Base-by-base conservation (phyloP, 2,329 filamentous ascomycete species). In the Seiridium cupressi region DNA sequence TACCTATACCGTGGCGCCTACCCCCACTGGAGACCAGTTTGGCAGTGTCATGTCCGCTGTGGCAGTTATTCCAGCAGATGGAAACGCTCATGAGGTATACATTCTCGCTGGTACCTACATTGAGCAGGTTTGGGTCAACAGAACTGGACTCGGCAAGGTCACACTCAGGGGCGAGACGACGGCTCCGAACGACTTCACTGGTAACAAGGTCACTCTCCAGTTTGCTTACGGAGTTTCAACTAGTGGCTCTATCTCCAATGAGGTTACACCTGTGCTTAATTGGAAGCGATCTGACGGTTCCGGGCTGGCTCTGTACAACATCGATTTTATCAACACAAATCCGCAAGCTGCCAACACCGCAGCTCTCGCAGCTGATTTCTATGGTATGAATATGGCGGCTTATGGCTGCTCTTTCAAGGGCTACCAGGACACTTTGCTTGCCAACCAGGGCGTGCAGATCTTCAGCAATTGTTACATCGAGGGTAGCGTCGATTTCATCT, bases 231-330 rank as follows among this genome's bases (percentile, higher is more conserved):
- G 76, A 40, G 69, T 69, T n/a, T 62, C 75, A 49, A 81, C 79
- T 2, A 77, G 73, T 44, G 49, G 49, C 34, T 70, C 71, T 1
- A 71, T 71, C 6, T 66, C 76, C 35, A 69, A 81, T 54, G 79
- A 81, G 60, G 64, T 71, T 48, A 81, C 79, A 0, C 78, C 78
- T 0, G 71, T 80, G 8, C 71, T 81, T 48, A 74, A 78, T 62
- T 72, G 73, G 55, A 80, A 80, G 69, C 80, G 78, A 57, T 76
- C 70, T 0, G 59, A 69, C 61, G 75, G 77, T 1, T 69, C 72
- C 6, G 79, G 81, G 60, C 73, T 83, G 59, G 81, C 79, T 61
- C 72, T 83, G 8, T 83, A 83, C 73, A 83, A 83, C 64, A 74
- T 84, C 68, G 80, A 83, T 64, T 70, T 74, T 53, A 55, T 64